Base-by-base conservation (phyloP, 2,329 filamentous ascomycete genomes). In the Diaporthe helianthi region DNA sequence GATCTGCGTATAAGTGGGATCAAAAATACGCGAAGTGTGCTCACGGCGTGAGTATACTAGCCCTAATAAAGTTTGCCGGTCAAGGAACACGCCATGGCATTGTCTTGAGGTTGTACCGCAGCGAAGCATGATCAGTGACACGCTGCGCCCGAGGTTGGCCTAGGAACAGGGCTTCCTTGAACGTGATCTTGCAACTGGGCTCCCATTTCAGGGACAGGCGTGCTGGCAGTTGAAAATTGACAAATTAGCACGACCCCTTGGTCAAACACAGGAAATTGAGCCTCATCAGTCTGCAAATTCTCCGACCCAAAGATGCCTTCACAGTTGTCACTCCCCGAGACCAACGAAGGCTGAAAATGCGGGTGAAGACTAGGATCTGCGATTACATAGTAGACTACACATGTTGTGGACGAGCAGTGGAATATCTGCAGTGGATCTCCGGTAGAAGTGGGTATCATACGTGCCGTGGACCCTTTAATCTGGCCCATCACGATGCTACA, bases 401-500 rank as follows among this genome's bases (percentile, higher is more conserved):
- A 31, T 55, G 29, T 49, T 49, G 60, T 65, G 65, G 69, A 31
- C 65, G 52, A 61, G 63, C 58, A 53, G 69, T 65, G 64, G 64
- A 22, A 54, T 55, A 41, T 24, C 53, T 67, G 66, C 51, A 65
- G 69, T 65, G 60, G 69, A 69, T 69, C 69, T 55, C 54, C 69
- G 53, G 55, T 24, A 38, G 65, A 69, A 67, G 64, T 47, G 67
- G 47, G 55, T 47, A 58, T 64, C 69, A 69, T 63, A 69, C 69
- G 63, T 67, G 52, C 29, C 67, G 55, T 65, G 63, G 51, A 47
- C 60, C 69, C 69, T 71, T 71, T 71, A 71, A 71, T 71, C 67
- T 71, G 55, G 58, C 63, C 38, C 49, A 55, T 22, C 63, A 47
- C 47, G 26, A 15, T 26, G 29, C 54, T 61, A 54, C 54, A n/a